Evolutionary conservation across 2,329 filamentous ascomycete species (phyloP), one percentile per base, ranked within the genome.

Genomic region (Anisogramma anomala): DNA sequence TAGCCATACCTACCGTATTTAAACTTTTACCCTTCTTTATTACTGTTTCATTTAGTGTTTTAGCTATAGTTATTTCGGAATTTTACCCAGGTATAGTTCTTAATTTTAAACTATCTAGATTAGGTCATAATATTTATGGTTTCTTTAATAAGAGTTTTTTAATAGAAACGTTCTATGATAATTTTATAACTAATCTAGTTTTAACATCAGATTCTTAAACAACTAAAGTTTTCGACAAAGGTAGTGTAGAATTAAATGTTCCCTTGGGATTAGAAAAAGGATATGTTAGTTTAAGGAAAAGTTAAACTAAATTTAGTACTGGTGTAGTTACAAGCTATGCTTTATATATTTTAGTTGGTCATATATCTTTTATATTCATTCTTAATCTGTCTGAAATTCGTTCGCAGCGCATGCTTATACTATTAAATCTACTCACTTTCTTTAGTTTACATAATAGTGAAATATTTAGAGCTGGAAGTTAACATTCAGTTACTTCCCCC

Each of bases 221-320:
- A 47, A 57, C 56, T 50, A 59, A 58, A 51, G 46, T 58, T 45
- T 52, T 59, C 50, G 55, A 58, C 52, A n/a, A 58, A 57, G 53
- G 54, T 44, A 49, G 52, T 50, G 48, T 57, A 44, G 52, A 55
- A 51, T 53, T 55, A 51, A 45, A 55, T 45, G 53, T 53, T 36
- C 55, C 54, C 43, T 57, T 48, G 50, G 53, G 54, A 44, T 43
- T 53, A 45, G 49, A 52, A 47, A 50, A 49, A 49, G 44, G 38
- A 30, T 52, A 52, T 48, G 30, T 52, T 41, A 48, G 34, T 34
- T 41, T 50, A 40, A 53, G 49, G 51, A 52, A 49, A 50, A 51
- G 46, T 45, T 48, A 52, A 36, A 32, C 36, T 39, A 50, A 42
- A 41, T 50, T 55, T 50, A 50, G 48, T 47, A 51, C 50, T 38